Evolutionary conservation across 1,284 basidiomycete species (phyloP), one percentile per base, ranked within the genome.

Genomic region (Pterulicium gracile): DNA sequence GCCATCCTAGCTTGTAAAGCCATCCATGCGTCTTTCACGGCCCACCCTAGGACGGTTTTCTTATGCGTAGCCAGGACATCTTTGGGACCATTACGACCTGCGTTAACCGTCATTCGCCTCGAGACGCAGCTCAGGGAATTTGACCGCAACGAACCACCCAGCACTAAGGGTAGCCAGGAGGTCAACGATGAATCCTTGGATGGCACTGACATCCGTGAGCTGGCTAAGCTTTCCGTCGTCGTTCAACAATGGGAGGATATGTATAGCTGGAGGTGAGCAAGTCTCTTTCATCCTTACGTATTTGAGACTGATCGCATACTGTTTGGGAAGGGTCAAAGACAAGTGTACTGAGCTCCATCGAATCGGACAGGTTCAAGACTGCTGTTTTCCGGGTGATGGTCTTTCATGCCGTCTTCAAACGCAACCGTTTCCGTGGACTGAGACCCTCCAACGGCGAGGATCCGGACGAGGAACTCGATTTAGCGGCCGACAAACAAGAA

Each of bases 151-250:
- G 36, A 39, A 18, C 15, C 4, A 17, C 36, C 15, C n/a, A 18
- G 4, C 7, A 39, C 36, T 17, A 4, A 13, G 7, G 19, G 19
- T 5, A 39, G n/a, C 19, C n/a, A 39, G 19, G 36, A 39, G 15
- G n/a, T 15, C 36, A 18, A 39, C 7, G 7, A 39, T 7, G 19
- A 17, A 7, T 39, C 36, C 15, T 39, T 39, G 15, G n/a, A 39
- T 39, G 36, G 19, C 7, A 39, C 36, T 18, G 36, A 39, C 36
- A 39, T 39, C 19, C 36, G 36, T 10, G 36, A 39, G 36, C 36
- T 39, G 15, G 36, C 36, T 39, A 17, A 39, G 15, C 36, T 39
- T 5, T 13, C 36, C 19, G 4, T 15, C 4, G 15, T 4, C 7
- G 15, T 17, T 4, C n/a, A 39, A 18, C n/a, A 39, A 7, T 39